These are phyloP conservation scores for Austropuccinia psidii DNA, from an alignment of 1,284 basidiomycete genomes.

Conservation along the genomic window DNA sequence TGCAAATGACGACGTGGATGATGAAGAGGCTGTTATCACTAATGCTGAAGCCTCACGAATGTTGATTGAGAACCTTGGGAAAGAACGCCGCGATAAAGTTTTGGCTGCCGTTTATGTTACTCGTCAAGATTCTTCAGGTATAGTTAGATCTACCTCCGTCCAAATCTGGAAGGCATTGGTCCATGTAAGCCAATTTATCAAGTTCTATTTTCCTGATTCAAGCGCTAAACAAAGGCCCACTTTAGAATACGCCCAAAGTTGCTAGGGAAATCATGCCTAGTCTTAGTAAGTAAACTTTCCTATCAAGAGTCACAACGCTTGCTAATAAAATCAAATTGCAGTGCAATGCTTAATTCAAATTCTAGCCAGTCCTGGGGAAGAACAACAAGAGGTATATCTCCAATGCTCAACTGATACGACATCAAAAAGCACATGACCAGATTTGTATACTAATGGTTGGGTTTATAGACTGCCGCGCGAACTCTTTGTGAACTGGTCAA, in stretches of 20 bases:
- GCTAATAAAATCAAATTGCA: neutral
- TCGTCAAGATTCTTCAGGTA: slow-evolving; percentile 83
- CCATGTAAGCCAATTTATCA: slow-evolving; percentile 48
- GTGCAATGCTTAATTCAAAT: slow-evolving; percentile 37
- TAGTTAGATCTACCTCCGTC: slow-evolving; percentile 82
- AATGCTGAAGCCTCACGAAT: slow-evolving; percentile 64
- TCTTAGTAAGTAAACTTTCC: slow-evolving; percentile 57
- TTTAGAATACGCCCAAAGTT: slow-evolving; percentile 47
- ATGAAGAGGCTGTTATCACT: slow-evolving; percentile 57
- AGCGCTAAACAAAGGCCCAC: neutral
- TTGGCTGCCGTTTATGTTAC: slow-evolving; percentile 85
- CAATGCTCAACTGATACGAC: neutral
- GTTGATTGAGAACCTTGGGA: slow-evolving; percentile 77
- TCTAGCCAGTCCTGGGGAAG: slow-evolving; percentile 33
- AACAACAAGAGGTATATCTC: slow-evolving; percentile 21
- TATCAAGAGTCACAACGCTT: neutral
- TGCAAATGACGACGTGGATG: slow-evolving; percentile 60
- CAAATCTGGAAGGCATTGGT: slow-evolving; percentile 99
- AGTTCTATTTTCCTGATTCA: neutral
- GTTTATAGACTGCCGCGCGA: slow-evolving; percentile 55
- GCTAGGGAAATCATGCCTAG: slow-evolving; percentile 91
- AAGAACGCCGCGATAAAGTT: slow-evolving; percentile 80
- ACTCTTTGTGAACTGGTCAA: slow-evolving; percentile 82
- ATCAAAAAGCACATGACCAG: neutral
- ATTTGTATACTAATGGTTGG: too few relatives aligned